Percentiles rank a stretch among this genome's conserved stretches.
Evolutionary conservation across 2,329 filamentous ascomycete species (phyloP).

Genomic region (Biscogniauxia sp.): DNA sequence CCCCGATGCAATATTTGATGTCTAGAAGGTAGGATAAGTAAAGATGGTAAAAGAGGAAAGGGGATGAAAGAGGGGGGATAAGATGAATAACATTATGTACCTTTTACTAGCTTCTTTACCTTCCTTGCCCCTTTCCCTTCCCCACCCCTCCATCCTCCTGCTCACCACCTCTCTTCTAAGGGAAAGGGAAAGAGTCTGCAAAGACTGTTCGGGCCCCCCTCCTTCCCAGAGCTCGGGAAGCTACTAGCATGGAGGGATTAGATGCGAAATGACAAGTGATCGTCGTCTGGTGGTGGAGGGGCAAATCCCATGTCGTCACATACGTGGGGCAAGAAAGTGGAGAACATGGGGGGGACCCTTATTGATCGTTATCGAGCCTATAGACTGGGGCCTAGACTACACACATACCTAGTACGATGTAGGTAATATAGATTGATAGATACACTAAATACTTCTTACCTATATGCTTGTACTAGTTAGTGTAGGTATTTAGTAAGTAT

Average conservation of each 20-base stretch:
- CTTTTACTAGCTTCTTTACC: neutral
- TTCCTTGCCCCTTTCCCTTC: neutral
- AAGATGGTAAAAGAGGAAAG: too few relatives aligned
- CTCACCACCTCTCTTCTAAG: neutral
- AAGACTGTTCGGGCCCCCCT: neutral
- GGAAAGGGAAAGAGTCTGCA: too few relatives aligned
- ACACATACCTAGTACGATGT: too few relatives aligned
- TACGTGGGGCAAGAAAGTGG: neutral
- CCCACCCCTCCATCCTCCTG: neutral
- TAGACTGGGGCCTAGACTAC: neutral
- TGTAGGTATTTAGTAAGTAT: too few relatives aligned
- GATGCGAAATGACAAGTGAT: neutral
- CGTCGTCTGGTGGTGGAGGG: neutral
- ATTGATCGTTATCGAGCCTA: neutral
- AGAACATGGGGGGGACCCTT: neutral
- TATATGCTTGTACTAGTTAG: too few relatives aligned
- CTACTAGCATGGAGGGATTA: neutral
- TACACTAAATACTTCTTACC: too few relatives aligned
- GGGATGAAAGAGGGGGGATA: neutral
- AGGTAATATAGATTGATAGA: too few relatives aligned
- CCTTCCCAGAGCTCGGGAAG: neutral
- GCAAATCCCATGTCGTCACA: conserved; percentile 1
- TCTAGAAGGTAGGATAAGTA: too few relatives aligned
- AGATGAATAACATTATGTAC: neutral
- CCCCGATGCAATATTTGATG: too few relatives aligned